Evolutionary conservation across 805 yeast genomes (phyloP), one percentile per base, ranked within the genome.

Genomic region (Hanseniaspora lachancei): DNA sequence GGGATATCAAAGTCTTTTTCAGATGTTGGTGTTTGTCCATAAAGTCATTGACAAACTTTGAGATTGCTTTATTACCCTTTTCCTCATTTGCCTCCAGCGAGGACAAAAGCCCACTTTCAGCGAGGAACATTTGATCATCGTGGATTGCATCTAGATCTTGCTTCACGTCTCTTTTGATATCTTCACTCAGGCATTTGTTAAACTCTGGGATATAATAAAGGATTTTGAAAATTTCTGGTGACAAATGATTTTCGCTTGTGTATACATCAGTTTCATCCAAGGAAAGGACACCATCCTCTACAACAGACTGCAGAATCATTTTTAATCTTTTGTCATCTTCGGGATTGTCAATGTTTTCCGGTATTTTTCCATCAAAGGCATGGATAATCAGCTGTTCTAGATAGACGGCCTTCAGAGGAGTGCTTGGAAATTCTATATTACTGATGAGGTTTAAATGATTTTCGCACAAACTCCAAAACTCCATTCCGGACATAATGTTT

Each of bases 21-120:
- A 32, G 13, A 20, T 46, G 39, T 18, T 27, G n/a, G 34, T 46
- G 49, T 34, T 34, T 34, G 6, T 34, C 21, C 27, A 46, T 34
- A 20, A 46, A 46, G 10, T 46, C 23, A 18, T 20, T 9, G 20
- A 46, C 49, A 32, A 46, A 46, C 39, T 29, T 20, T 20, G 24
- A 10, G 18, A 18, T 32, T 13, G 27, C 27, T 32, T 32, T 18
- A 5, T 10, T 9, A n/a, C 16, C 24, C 15, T 23, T 7, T 9
- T 8, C 18, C 5, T 23, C n/a, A 1, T 23, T 15, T 7, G 8
- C 16, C 5, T 12, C 21, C 16, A 23, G 2, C 8, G 29, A 5
- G 9, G 44, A 13, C 16, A 13, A n/a, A 6, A 41, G 16, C 12
- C 44, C 44, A 23, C 18, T 41, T 59, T 67, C 70, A 53, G 65